Conservation (phyloP, 495 filamentous ascomycete species). For the Astrothelium macrocarpum region DNA sequence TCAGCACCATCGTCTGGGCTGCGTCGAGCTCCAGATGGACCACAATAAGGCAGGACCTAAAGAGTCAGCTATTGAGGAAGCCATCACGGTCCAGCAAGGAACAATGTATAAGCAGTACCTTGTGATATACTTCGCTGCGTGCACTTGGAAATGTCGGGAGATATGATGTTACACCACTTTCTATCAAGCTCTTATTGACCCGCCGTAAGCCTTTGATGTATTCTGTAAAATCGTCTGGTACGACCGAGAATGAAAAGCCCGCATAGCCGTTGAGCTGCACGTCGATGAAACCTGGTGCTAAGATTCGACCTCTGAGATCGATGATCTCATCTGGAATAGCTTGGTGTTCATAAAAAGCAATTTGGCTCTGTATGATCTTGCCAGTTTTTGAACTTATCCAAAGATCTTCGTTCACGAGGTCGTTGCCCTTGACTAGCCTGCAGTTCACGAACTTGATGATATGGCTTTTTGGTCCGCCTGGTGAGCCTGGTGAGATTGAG, state of each 20-base stretch:
- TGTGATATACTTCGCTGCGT: slow-evolving; percentile 56
- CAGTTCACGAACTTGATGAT: slow-evolving; percentile 83
- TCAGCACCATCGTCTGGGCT: slow-evolving; percentile 56
- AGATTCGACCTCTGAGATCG: slow-evolving; percentile 66
- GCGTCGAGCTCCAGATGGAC: slow-evolving; percentile 49
- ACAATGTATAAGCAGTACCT: slow-evolving; percentile 26
- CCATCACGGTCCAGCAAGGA: not conserved
- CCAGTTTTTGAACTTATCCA: slow-evolving; percentile 69
- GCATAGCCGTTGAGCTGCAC: slow-evolving; percentile 79
- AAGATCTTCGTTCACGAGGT: slow-evolving; percentile 60
- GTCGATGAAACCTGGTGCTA: slow-evolving; percentile 76
- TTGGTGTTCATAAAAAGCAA: slow-evolving; percentile 63
- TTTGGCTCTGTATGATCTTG: slow-evolving; percentile 65
- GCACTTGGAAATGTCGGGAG: slow-evolving; percentile 70
- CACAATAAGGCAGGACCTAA: slow-evolving; percentile 62
- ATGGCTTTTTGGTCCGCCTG: slow-evolving; percentile 27
- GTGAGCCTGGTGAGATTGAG: slow-evolving; percentile 16
- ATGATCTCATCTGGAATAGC: slow-evolving; percentile 49
- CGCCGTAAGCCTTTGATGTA: slow-evolving; percentile 58
- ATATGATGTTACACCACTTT: slow-evolving; percentile 76
- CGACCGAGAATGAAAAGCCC: slow-evolving; percentile 73
- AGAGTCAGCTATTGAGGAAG: slow-evolving; percentile 11
- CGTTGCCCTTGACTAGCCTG: slow-evolving; percentile 52
- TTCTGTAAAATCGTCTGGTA: slow-evolving; percentile 48
- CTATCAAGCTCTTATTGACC: slow-evolving; percentile 57